Evolutionary conservation across 2,329 filamentous ascomycete genomes (phyloP).

Genomic region (Beauveria medogensis): DNA sequence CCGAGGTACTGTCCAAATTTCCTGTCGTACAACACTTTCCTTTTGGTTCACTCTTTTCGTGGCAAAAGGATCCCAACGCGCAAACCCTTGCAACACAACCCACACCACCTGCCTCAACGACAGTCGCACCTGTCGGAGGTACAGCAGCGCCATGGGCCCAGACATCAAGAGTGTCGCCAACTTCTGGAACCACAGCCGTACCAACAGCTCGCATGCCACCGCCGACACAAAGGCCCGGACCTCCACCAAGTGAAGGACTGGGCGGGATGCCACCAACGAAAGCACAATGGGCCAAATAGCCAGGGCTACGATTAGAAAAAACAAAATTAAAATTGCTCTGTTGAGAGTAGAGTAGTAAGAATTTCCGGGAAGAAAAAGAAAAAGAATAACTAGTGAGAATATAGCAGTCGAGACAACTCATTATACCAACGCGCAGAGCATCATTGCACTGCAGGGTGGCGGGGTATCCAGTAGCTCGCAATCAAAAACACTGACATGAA

Average conservation of each 20-base stretch:
- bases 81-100: conserved; percentile 28
- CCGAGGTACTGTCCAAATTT: conserved; percentile 92
- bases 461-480: conserved; percentile 13
- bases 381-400: conserved; percentile 4
- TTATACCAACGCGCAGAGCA: conserved; percentile 4
- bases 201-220: conserved; percentile 1
- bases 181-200: conserved; percentile 12
- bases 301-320: not conserved
- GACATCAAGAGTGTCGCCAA: conserved; percentile 29
- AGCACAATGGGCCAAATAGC: conserved; percentile 38
- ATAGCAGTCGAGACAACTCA: conserved; percentile 5
- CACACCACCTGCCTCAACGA: conserved; percentile 32
- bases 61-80: conserved; percentile 61
- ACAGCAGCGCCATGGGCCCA: conserved; percentile 28
- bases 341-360: not conserved
- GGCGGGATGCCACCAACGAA: conserved; percentile 24
- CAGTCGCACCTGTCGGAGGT: conserved; percentile 22
- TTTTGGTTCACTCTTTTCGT: conserved; percentile 73
- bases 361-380: not conserved
- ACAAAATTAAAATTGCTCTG: not conserved
- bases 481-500: conserved; percentile 1
- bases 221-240: not conserved
- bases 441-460: not conserved
- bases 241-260: not conserved
- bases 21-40: conserved; percentile 96